Evolutionary conservation across 1,284 basidiomycete genomes (phyloP), one percentile per base, ranked within the genome.

Genomic region (Cutaneotrichosporon mucoides): DNA sequence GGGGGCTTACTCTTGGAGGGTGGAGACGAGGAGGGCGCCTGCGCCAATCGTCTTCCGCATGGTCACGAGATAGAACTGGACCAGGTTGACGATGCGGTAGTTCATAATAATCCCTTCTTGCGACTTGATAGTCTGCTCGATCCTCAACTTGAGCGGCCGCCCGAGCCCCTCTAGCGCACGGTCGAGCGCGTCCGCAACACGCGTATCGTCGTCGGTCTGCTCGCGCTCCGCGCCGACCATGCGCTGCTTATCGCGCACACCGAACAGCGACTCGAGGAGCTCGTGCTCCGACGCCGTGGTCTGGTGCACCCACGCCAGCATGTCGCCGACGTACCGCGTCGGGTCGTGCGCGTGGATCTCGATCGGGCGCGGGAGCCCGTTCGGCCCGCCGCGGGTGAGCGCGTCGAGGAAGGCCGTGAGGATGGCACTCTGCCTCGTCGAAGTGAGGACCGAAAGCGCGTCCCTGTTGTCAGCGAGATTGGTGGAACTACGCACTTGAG

Each of bases 231-330:
- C 90, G 37, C 77, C 77, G 4, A 79, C 92, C 48, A 94, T 87
- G 85, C 93, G 88, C 51, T 88, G 80, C 4, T 82, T 72, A 44
- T 86, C 85, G 56, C 82, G 84, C 53, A 91, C 73, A 6, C 84
- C 87, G 67, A 96, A 95, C 41, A 96, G 76, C 36, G 84, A 82
- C 70, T 95, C 92, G 16, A 97, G 81, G 69, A 93, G 92, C 77
- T 99, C 95, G 53, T 88, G 87, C 76, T 99, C 95, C 4, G 88
- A 88, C 0, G 95, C 95, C 60, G 96, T 92, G 0, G 89, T 84
- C 66, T 99, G 96, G 77, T 99, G 95, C 1, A 98, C 87, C 95
- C 95, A 99, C 0, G 94, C 95, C 4, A 99, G 85, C 91, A 99
- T 98, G 75, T 98, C 95, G 15, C 95, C 94, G 12, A 96, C 87